Evolutionary conservation across 2,329 filamentous ascomycete species (phyloP).

Genomic region (Aspergillus novofumigatus): DNA sequence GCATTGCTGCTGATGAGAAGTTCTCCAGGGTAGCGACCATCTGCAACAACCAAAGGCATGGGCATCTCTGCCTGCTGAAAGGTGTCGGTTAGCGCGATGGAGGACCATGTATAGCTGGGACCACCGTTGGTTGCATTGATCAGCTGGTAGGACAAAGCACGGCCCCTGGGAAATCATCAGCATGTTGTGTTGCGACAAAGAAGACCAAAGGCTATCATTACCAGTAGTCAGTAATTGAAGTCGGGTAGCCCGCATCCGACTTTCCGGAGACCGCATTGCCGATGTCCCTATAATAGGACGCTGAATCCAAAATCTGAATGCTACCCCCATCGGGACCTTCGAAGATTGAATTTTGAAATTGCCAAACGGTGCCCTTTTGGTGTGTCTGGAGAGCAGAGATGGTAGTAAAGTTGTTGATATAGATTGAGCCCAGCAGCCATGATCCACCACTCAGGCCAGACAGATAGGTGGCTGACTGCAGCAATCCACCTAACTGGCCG

Average conservation of each 20-base stretch:
- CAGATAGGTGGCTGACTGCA: conserved; percentile 79
- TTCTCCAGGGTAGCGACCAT: conserved; percentile 60
- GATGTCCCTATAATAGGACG: conserved; percentile 61
- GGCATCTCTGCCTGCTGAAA: conserved; percentile 61
- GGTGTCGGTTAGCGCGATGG: conserved; percentile 57
- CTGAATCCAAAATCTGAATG: conserved; percentile 46
- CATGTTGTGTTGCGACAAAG: not conserved
- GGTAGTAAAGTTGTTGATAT: conserved; percentile 72
- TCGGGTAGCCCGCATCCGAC: conserved; percentile 59
- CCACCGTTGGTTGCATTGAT: conserved; percentile 71
- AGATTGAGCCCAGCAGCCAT: conserved; percentile 82
- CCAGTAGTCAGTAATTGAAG: conserved; percentile 84
- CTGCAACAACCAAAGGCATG: conserved; percentile 67
- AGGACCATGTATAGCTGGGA: conserved; percentile 73
- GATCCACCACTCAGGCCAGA: conserved; percentile 78
- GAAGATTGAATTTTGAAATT: conserved; percentile 47
- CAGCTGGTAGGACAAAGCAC: conserved; percentile 76
- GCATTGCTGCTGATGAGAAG: conserved; percentile 62
- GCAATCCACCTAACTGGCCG: conserved; percentile 73
- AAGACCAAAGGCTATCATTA: conserved; percentile 16
- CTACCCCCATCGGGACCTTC: conserved; percentile 27
- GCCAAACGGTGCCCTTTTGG: conserved; percentile 22
- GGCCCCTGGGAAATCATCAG: conserved; percentile 45
- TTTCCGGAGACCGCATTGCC: conserved; percentile 58
- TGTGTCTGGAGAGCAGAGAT: conserved; percentile 43